Percentiles rank a stretch among this genome's conserved stretches.
phyloP scores from a whole-genome alignment of 2,329 filamentous ascomycete genomes.

The Penicillium sp. region DNA sequence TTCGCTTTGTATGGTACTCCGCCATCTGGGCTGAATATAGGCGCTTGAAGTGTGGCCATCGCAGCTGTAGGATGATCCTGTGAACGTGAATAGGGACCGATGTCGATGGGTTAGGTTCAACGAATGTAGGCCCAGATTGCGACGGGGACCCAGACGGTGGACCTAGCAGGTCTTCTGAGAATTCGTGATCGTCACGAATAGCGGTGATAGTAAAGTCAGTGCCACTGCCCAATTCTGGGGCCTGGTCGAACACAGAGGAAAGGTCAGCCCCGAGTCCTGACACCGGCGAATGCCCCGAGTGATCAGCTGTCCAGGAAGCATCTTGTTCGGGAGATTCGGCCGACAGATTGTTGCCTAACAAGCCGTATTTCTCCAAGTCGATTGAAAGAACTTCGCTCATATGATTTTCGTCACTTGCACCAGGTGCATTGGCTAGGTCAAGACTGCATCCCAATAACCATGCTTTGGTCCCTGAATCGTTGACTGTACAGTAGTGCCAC shows the following conservation, averaged over 20 bases:
- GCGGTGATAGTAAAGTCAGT: conserved; percentile 91
- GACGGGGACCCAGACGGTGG: conserved; percentile 35
- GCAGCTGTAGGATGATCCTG: conserved; percentile 86
- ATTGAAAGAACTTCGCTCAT: conserved; percentile 92
- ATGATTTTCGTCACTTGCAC: conserved; percentile 78
- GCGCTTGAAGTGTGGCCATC: conserved; percentile 94
- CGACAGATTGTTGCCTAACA: conserved; percentile 73
- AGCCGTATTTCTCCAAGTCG: conserved; percentile 85
- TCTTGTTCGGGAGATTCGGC: conserved; percentile 52
- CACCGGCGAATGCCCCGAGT: conserved; percentile 51
- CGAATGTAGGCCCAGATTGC: conserved; percentile 32
- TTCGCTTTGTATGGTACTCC: conserved; percentile 93
- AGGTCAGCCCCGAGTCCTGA: conserved; percentile 78
- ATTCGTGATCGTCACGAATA: conserved; percentile 62
- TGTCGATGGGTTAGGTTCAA: conserved; percentile 47
- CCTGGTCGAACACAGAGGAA: conserved; percentile 79
- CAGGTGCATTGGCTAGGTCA: conserved; percentile 65
- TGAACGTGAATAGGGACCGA: conserved; percentile 91
- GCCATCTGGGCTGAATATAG: conserved; percentile 93
- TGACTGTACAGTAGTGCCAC: conserved; percentile 98
- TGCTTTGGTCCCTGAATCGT: conserved; percentile 90
- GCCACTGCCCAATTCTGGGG: conserved; percentile 78
- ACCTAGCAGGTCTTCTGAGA: conserved; percentile 52
- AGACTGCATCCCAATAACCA: conserved; percentile 93
- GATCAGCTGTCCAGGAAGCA: conserved; percentile 53